Evolutionary conservation across 116 monocot species (phyloP).

Genomic region (Zostera marina): DNA sequence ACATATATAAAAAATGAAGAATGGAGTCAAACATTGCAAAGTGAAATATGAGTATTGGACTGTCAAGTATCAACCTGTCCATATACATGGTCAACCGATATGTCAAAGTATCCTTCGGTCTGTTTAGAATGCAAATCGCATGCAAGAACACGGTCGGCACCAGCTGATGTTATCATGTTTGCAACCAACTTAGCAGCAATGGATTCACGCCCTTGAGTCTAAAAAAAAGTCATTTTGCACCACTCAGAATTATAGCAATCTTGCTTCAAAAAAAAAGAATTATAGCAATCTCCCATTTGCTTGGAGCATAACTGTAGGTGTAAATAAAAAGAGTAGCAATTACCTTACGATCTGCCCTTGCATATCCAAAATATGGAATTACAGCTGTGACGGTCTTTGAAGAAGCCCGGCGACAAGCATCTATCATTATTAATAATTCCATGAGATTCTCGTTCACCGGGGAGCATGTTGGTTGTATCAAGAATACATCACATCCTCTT

Average conservation of each 20-base stretch:
- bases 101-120: constrained; percentile 69
- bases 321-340: too few species aligned
- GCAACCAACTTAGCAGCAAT: constrained; percentile 80
- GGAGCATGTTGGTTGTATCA: constrained; percentile 61
- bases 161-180: constrained; percentile 69
- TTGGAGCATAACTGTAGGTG: too few species aligned
- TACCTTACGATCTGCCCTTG: constrained; percentile 75
- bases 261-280: too few species aligned
- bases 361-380: constrained; percentile 78
- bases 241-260: not conserved
- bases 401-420: constrained; percentile 69
- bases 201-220: constrained; percentile 77
- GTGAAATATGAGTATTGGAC: not conserved
- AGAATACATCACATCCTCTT: constrained; percentile 64
- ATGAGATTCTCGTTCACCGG: constrained; percentile 70
- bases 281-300: too few species aligned
- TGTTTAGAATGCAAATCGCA: constrained; percentile 76
- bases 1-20: not conserved
- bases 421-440: constrained; percentile 67
- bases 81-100: constrained; percentile 66
- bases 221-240: constrained; percentile 4
- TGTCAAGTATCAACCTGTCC: constrained; percentile 32
- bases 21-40: not conserved
- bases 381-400: constrained; percentile 55
- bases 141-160: constrained; percentile 55